Conservation (phyloP, 2,329 filamentous ascomycete genomes). For the Sporothrix globosa region DNA sequence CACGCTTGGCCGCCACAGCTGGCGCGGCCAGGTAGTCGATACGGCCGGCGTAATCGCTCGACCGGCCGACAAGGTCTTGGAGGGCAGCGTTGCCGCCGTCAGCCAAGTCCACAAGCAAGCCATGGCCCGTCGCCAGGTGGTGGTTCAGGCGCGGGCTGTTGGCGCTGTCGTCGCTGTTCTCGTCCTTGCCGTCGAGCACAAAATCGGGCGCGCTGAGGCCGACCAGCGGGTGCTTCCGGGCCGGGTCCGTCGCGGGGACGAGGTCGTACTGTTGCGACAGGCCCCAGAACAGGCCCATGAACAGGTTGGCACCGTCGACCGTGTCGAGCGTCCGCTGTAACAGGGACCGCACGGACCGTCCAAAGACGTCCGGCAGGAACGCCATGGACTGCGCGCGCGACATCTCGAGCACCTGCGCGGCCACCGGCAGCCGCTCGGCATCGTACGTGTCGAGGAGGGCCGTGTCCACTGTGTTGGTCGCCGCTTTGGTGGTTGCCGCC, state of each 20-base stretch:
- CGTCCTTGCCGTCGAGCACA: slow-evolving; percentile 29
- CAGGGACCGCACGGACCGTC: slow-evolving; percentile 39
- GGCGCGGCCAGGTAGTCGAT: slow-evolving; percentile 25
- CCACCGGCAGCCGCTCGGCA: slow-evolving; percentile 50
- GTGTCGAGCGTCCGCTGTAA: slow-evolving; percentile 41
- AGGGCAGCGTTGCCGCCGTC: background rate
- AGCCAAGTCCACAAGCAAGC: slow-evolving; percentile 41
- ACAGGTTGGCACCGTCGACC: slow-evolving; percentile 40
- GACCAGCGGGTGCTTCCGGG: slow-evolving; percentile 30
- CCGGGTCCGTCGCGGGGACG: slow-evolving; percentile 28
- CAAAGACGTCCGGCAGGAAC: slow-evolving; percentile 41
- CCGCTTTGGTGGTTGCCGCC: background rate
- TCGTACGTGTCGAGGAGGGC: slow-evolving; percentile 53
- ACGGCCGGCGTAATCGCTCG: background rate
- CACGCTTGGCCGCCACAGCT: background rate
- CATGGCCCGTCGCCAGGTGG: slow-evolving; percentile 40
- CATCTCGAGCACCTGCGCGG: slow-evolving; percentile 45
- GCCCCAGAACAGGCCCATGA: slow-evolving; percentile 44
- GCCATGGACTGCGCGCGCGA: slow-evolving; percentile 45
- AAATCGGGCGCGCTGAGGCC: slow-evolving; percentile 33
- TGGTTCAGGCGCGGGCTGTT: slow-evolving; percentile 39
- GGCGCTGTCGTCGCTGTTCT: slow-evolving; percentile 1
- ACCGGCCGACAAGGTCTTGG: background rate
- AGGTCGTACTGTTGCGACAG: slow-evolving; percentile 45
- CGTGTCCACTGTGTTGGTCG: background rate